These are phyloP conservation scores for Zygoascus meyerae DNA, from an alignment of 1,139 yeast species.

Conservation along the genomic window DNA sequence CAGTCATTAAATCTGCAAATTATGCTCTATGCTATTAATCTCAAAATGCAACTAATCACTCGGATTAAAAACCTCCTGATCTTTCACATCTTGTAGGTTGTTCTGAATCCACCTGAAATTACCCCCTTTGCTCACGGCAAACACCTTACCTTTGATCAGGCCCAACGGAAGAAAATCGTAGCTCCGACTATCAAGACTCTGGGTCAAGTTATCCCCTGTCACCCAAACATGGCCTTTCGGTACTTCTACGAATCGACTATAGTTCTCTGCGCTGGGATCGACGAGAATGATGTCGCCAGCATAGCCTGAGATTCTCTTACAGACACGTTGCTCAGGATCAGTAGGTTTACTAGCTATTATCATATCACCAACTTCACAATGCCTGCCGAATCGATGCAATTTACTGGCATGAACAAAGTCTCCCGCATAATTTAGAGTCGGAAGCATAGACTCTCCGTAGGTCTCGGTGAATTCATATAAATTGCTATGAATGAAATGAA, in stretches of 20 bases:
- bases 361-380: conserved; percentile 72
- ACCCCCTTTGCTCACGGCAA: conserved; percentile 43
- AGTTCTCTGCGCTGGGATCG: conserved; percentile 49
- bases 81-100: conserved; percentile 1
- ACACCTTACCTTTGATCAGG: conserved; percentile 76
- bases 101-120: conserved; percentile 20
- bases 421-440: conserved; percentile 67
- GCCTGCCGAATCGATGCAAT: conserved; percentile 50
- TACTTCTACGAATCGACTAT: conserved; percentile 48
- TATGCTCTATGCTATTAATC: too few relatives aligned
- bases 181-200: conserved; percentile 84
- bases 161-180: conserved; percentile 88
- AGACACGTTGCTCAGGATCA: conserved; percentile 77
- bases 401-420: conserved; percentile 83
- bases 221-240: conserved; percentile 91
- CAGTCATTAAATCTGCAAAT: too few relatives aligned
- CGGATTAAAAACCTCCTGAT: neutral
- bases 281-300: conserved; percentile 81
- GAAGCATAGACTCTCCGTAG: conserved; percentile 91
- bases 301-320: conserved; percentile 92
- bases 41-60: too few relatives aligned
- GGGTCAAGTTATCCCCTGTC: conserved; percentile 87
- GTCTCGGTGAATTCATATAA: conserved; percentile 77
- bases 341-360: conserved; percentile 88
- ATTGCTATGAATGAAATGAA: conserved; percentile 61